Evolutionary conservation across 176 grass and related monocot species (phyloP), one percentile per base, ranked within the genome.

Genomic region (Triticum turgidum): DNA sequence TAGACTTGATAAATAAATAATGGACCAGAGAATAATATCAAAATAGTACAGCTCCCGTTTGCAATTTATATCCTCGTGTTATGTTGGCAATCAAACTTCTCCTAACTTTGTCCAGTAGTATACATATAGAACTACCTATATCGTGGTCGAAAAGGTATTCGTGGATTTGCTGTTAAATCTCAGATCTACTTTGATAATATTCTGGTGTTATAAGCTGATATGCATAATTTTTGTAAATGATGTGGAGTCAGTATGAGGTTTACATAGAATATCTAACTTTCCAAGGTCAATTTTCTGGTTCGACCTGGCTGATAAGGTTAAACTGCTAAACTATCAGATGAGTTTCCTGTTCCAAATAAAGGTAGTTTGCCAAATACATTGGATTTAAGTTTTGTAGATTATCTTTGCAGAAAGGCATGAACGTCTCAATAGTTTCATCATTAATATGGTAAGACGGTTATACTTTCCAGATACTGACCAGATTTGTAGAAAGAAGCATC

Each of bases 261-360:
- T 30, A 41, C 64, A 27, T 4, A 65, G 13, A 84, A 42, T 27
- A 73, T 73, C 42, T 51, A 9, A 32, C 10, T 38, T 24, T 77
- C 5, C 18, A 5, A 25, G 51, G 84, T 78, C 44, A 67, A 14
- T 77, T 76, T 65, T 45, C 4, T 42, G 35, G 25, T 76, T 76
- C 24, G 41, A 59, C 32, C 4, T 34, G 62, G 35, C 71, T 65
- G 18, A 35, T 35, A 24, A 52, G 27, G 6, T 77, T 44, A 42
- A 84, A 13, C 37, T 65, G 12, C 47, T 78, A 56, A 65, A 54
- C 42, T 85, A 74, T 33, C 9, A 25, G 21, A 27, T 69, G 45
- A 61, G 65, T 63, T 66, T 85, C 61, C 77, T 84, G 35, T 74
- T 85, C 61, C 20, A 58, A 68, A 68, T 85, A 68, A 56, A 3